Evolutionary conservation across 2,329 filamentous ascomycete species (phyloP).

Genomic region (Ophiostoma perfectum): DNA sequence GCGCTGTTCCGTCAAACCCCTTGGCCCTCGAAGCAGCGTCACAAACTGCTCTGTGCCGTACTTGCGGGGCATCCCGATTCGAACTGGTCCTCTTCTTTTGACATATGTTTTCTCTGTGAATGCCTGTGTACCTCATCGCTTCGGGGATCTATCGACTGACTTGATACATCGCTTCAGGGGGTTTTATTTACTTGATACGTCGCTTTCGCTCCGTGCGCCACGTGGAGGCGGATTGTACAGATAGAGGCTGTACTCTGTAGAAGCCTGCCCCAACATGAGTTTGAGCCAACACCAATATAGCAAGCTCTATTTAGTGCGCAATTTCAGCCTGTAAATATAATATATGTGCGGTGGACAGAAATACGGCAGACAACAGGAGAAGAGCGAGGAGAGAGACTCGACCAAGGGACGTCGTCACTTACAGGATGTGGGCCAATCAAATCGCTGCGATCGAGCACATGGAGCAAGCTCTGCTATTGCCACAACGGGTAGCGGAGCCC

Average conservation of each 20-base stretch:
- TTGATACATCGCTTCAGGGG: too few species aligned
- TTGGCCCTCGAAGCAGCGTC: too few species aligned
- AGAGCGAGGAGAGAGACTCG: background rate
- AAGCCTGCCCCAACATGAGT: too few species aligned
- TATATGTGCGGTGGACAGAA: background rate
- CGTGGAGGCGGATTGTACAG: background rate
- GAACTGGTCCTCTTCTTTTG: too few species aligned
- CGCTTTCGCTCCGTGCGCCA: background rate
- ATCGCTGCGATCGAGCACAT: background rate
- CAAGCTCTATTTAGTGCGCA: background rate
- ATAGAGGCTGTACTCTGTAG: background rate
- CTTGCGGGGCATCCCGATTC: too few species aligned
- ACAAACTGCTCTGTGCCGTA: too few species aligned
- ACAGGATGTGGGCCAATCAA: background rate
- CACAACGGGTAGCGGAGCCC: slow-evolving; percentile 3
- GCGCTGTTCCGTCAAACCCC: too few species aligned
- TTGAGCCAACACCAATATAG: too few species aligned
- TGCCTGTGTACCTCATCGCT: background rate
- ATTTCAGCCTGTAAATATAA: background rate
- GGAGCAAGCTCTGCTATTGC: background rate
- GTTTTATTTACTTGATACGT: too few species aligned
- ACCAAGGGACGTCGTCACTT: background rate
- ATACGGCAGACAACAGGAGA: background rate
- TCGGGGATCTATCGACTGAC: too few species aligned
- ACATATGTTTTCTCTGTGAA: too few species aligned